A percentile compares a stretch with the other conserved stretches of the same genome.
These are phyloP conservation scores for Apiospora rasikravindrae DNA, from an alignment of 2,329 filamentous ascomycete genomes.

Conservation along the genomic window DNA sequence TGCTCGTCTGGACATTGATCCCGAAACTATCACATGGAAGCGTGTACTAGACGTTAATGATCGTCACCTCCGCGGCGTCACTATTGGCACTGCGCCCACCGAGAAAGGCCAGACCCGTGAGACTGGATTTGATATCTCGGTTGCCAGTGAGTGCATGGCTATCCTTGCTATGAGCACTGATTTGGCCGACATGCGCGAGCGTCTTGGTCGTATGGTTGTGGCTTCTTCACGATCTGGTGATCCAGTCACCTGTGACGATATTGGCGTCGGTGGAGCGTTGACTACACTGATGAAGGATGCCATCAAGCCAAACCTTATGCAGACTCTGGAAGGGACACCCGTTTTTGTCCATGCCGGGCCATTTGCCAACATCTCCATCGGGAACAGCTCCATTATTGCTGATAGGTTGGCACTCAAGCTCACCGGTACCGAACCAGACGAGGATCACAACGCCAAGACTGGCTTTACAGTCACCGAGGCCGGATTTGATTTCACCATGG, in stretches of 20 bases:
- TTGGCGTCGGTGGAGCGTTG: constrained; percentile 89
- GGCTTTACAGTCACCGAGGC: constrained; percentile 97
- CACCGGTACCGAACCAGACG: constrained; percentile 89
- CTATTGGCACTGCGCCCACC: constrained; percentile 84
- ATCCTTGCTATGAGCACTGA: constrained; percentile 92
- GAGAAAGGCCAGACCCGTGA: constrained; percentile 88
- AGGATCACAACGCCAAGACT: constrained; percentile 80
- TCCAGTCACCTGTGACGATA: constrained; percentile 93
- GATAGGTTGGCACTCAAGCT: constrained; percentile 97
- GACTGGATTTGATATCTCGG: constrained; percentile 97
- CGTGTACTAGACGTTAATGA: constrained; percentile 98
- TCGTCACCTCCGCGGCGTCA: constrained; percentile 87
- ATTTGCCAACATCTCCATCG: constrained; percentile 98
- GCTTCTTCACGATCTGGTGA: constrained; percentile 85
- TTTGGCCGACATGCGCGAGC: constrained; percentile 87
- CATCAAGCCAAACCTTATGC: constrained; percentile 99
- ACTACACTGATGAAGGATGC: constrained; percentile 97
- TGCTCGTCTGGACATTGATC: constrained; percentile 94
- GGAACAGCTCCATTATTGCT: constrained; percentile 92
- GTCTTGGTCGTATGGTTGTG: constrained; percentile 94
- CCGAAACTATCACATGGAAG: constrained; percentile 95
- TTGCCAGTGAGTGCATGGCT: constrained; percentile 98
- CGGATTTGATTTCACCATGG: constrained; percentile 99
- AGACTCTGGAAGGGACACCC: constrained; percentile 94
- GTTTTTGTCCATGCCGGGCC: constrained; percentile 97